Evolutionary conservation across 768 basidiomycete genomes (phyloP).

Genomic region (Auriscalpium vulgare): DNA sequence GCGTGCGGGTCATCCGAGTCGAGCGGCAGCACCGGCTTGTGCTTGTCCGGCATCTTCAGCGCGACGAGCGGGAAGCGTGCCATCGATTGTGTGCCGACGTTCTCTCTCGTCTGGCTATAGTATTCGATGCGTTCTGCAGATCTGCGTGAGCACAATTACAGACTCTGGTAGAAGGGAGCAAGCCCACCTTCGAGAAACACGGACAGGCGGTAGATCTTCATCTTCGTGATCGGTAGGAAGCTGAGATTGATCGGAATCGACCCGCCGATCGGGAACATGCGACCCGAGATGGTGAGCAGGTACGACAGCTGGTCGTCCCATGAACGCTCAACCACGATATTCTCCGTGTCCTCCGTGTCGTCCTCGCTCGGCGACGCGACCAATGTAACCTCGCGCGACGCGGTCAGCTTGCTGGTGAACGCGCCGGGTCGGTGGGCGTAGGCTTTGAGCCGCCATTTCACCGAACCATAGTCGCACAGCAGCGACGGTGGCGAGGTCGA

Average conservation of each 20-base stretch:
- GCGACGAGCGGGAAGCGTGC: conserved; percentile 53
- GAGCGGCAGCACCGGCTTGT: conserved; percentile 69
- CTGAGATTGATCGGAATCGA: conserved; percentile 72
- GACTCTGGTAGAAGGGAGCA: neutral
- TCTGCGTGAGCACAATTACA: neutral
- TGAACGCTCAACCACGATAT: conserved; percentile 75
- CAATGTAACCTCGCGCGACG: conserved; percentile 64
- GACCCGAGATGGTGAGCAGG: conserved; percentile 62
- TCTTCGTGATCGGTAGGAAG: conserved; percentile 75
- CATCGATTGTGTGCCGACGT: conserved; percentile 62
- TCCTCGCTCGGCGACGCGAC: conserved; percentile 75
- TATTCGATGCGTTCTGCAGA: conserved; percentile 79
- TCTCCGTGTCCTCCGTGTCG: conserved; percentile 75
- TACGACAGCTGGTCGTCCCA: conserved; percentile 91
- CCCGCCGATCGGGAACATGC: conserved; percentile 79
- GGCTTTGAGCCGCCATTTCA: conserved; percentile 76
- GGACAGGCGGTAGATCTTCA: conserved; percentile 69
- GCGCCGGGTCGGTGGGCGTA: conserved; percentile 78
- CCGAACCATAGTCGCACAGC: conserved; percentile 64
- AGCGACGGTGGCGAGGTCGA: conserved; percentile 71
- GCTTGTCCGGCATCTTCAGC: conserved; percentile 48
- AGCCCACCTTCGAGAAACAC: conserved; percentile 73
- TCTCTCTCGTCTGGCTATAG: conserved; percentile 56
- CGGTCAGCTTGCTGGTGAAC: conserved; percentile 63
- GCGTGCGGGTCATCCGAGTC: conserved; percentile 59